Base-by-base conservation (phyloP, 2,329 filamentous ascomycete genomes). In the Fusarium brachygibbosum region DNA sequence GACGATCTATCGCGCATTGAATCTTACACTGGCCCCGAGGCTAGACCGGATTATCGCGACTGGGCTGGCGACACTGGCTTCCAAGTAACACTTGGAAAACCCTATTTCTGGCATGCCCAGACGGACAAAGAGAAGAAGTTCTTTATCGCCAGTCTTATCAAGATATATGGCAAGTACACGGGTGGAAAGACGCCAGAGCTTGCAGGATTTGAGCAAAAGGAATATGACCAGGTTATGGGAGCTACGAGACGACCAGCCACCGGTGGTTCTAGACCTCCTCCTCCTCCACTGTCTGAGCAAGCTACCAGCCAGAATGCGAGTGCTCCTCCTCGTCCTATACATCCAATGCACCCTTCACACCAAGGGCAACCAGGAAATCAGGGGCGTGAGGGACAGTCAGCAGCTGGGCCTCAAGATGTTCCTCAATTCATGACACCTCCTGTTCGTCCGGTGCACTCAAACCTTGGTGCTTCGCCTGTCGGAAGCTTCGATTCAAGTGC, bases 61-160 rank as follows among this genome's bases (percentile, higher is more conserved):
- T 97, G 93, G 92, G 95, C 93, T 23, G 90, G 91, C 53, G 90
- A 91, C 59, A 88, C 89, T 44, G 96, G 96, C 17, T 98, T 99
- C 76, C 84, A 91, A 28, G 93, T 98, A 51, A 96, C 91, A 2
- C 87, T 99, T 29, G 91, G 92, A 28, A 99, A 99, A 79, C 92
- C 94, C 0, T 99, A 99, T 81, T 99, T 96, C 79, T 99, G 96
- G 96, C 90, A 97, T 79, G 94, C 96, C 34, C 90, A 93, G 69
- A 96, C 93, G 1, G 87, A 93, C 54, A 98, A 98, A 82, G 96
- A 99, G 81, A 98, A 98, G 84, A 95, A 97, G 77, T 98, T 98
- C 82, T 99, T 99, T 80, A 96, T 99, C 75, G 94, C 93, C 34
- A 98, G 94, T 79, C 82, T 98, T 72, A 89, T 98, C 76, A 99